Evolutionary conservation across 805 yeast genomes (phyloP), one percentile per base, ranked within the genome.

Genomic region (Hanseniaspora hatyaiensis): DNA sequence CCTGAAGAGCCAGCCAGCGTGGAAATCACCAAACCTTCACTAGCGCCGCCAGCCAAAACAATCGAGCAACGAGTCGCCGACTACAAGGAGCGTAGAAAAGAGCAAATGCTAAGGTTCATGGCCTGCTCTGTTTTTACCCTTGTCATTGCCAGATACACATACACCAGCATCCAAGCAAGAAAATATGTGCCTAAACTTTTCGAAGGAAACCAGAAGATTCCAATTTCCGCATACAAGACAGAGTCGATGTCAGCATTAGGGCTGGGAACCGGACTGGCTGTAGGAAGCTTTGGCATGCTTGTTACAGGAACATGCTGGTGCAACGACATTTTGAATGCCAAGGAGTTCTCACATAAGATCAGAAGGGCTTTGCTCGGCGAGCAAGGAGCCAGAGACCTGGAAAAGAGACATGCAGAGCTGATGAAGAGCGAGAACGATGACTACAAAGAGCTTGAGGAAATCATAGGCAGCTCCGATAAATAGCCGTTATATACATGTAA

Each of bases 191-290:
- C 96, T 6, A 72, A 72, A 36, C 69, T 78, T 56, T 88, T 83
- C 63, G 87, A 84, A 56, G 85, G 88, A 11, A 87, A 87, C 63
- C 89, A 86, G 57, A 73, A 76, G 50, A 94, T 94, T 2, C 95
- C 95, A 4, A 70, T 77, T n/a, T 82, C 80, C 57, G 80, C 82
- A 26, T 78, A 83, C 59, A 77, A 83, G 52, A 74, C 77, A 47
- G 95, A 87, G 60, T 95, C 95, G 1, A 75, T 85, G 29, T 77
- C 78, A 34, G 96, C 96, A 0, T 85, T 88, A 2, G 76, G 80
- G 0, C 80, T 83, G 34, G 94, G 95, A 1, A 75, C 95, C 0
- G 64, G 82, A 40, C 65, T 88, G 15, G 83, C 95, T 2, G 71
- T 78, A 0, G 73, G 86, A 1, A 75, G 85, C 0, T 73, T 81